A percentile compares a stretch with the other conserved stretches of the same genome.
These are phyloP conservation scores for Boletus coccyginus DNA, from an alignment of 768 basidiomycete species.

Conservation along the genomic window DNA sequence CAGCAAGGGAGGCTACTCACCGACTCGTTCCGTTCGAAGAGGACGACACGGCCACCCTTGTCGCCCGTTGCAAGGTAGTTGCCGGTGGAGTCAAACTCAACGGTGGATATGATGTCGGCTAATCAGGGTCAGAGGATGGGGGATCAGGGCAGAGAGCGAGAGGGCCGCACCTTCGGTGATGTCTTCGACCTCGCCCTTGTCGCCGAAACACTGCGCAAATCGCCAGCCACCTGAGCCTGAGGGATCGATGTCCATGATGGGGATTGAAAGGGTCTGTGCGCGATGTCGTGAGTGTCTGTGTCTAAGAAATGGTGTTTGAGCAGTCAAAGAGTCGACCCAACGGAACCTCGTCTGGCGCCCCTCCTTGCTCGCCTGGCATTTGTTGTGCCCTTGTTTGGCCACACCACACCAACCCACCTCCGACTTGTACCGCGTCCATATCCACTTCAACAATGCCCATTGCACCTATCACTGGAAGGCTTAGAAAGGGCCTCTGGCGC, in stretches of 20 bases:
- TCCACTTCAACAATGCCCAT: slow-evolving; percentile 58
- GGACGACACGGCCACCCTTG: slow-evolving; percentile 97
- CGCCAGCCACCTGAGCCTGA: slow-evolving; percentile 89
- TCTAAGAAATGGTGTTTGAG: not conserved
- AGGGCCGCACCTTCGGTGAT: slow-evolving; percentile 87
- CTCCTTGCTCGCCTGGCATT: slow-evolving; percentile 18
- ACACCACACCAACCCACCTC: slow-evolving; percentile 12
- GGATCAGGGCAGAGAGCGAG: slow-evolving; percentile 12
- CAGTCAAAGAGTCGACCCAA: slow-evolving; percentile 18
- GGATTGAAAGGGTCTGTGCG: slow-evolving; percentile 3
- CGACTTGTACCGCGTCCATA: slow-evolving; percentile 29
- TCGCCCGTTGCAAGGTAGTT: slow-evolving; percentile 99
- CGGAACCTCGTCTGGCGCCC: slow-evolving; percentile 17
- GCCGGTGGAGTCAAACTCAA: slow-evolving; percentile 99
- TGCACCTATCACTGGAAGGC: slow-evolving; percentile 89
- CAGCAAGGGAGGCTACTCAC: slow-evolving; percentile 43
- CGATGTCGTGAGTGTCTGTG: slow-evolving; percentile 10
- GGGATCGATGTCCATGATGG: slow-evolving; percentile 78
- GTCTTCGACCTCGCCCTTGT: slow-evolving; percentile 99
- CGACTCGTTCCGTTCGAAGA: slow-evolving; percentile 98
- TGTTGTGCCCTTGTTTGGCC: slow-evolving; percentile 34
- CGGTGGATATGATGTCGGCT: slow-evolving; percentile 99
- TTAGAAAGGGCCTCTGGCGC: slow-evolving; percentile 90
- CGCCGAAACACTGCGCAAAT: slow-evolving; percentile 99
- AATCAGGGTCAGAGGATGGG: slow-evolving; percentile 18